These are phyloP conservation scores for Leccinum griseonigrum DNA, from an alignment of 1,284 basidiomycete genomes.

Conservation along the genomic window DNA sequence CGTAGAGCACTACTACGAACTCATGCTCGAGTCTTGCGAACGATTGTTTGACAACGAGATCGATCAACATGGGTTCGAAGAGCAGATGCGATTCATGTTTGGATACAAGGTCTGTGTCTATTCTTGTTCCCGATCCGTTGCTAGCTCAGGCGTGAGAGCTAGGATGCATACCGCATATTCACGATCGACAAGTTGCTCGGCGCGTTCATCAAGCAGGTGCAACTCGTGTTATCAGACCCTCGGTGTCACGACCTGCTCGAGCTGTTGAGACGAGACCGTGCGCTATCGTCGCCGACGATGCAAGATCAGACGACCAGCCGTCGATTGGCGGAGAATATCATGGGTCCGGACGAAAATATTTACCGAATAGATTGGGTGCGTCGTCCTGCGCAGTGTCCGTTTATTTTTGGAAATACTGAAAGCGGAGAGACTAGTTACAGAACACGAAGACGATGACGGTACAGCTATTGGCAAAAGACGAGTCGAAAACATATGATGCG, in stretches of 20 bases:
- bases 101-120: conserved; percentile 61
- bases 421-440: conserved; percentile 50
- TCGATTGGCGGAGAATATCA: conserved; percentile 77
- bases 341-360: conserved; percentile 88
- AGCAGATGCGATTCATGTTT: conserved; percentile 89
- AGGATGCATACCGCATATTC: conserved; percentile 84
- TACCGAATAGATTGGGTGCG: conserved; percentile 92
- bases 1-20: conserved; percentile 72
- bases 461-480: conserved; percentile 89
- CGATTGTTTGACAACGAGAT: conserved; percentile 91
- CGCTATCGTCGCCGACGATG: conserved; percentile 58
- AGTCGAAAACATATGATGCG: conserved; percentile 83
- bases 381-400: conserved; percentile 4
- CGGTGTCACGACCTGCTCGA: conserved; percentile 86
- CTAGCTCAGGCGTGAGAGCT: background rate
- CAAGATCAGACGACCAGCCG: conserved; percentile 87
- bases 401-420: conserved; percentile 4
- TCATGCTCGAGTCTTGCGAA: conserved; percentile 86
- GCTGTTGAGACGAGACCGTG: conserved; percentile 76
- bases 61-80: conserved; percentile 86
- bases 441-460: conserved; percentile 73
- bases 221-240: conserved; percentile 74
- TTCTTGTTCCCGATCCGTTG: background rate
- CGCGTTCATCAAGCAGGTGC: conserved; percentile 86
- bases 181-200: conserved; percentile 93